Percentiles rank a stretch among this genome's conserved stretches.
Conservation (phyloP, 2,329 filamentous ascomycete species). For the Penicillium palitans region DNA sequence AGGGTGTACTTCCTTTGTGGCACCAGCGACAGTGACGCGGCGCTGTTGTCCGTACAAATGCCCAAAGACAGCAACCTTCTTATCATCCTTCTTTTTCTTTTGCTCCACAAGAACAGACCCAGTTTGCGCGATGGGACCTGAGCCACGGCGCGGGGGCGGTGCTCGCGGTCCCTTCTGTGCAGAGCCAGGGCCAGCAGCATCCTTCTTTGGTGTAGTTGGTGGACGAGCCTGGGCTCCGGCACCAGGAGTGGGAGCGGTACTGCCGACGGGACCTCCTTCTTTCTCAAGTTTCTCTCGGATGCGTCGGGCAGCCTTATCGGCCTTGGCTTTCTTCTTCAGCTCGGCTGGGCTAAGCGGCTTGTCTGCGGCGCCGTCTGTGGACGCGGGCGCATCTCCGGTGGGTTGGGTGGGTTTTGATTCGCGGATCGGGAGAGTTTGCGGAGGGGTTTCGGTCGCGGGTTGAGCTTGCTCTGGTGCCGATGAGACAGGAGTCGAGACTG, state of each 20-base stretch:
- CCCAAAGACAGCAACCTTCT: constrained; percentile 74
- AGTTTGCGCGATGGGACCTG: constrained; percentile 32
- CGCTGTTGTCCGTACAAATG: constrained; percentile 77
- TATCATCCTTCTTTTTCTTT: constrained; percentile 61
- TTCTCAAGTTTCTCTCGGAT: constrained; percentile 65
- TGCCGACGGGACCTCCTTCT: constrained; percentile 46
- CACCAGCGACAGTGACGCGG: constrained; percentile 62
- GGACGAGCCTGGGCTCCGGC: constrained; percentile 29
- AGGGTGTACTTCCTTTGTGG: constrained; percentile 75
- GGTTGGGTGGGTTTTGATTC: constrained; percentile 26
- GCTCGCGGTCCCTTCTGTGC: constrained; percentile 36
- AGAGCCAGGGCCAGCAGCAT: constrained; percentile 25
- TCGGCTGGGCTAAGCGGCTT: constrained; percentile 59
- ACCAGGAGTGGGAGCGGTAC: constrained; percentile 39
- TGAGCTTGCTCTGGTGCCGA: constrained; percentile 19
- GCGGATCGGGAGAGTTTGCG: constrained; percentile 27
- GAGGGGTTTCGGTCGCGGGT: constrained; percentile 18
- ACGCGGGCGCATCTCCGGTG: constrained; percentile 25
- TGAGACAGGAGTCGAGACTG: constrained; percentile 18
- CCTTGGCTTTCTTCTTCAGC: constrained; percentile 84
- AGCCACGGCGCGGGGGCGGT: constrained; percentile 36
- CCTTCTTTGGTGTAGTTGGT: constrained; percentile 34
- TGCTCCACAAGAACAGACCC: constrained; percentile 38
- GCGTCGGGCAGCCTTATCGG: constrained; percentile 84
- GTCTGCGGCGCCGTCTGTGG: constrained; percentile 25